A percentile compares a stretch with the other conserved stretches of the same genome.
Conservation (phyloP, 208 protist genomes). For the Hexamita inflata region DNA sequence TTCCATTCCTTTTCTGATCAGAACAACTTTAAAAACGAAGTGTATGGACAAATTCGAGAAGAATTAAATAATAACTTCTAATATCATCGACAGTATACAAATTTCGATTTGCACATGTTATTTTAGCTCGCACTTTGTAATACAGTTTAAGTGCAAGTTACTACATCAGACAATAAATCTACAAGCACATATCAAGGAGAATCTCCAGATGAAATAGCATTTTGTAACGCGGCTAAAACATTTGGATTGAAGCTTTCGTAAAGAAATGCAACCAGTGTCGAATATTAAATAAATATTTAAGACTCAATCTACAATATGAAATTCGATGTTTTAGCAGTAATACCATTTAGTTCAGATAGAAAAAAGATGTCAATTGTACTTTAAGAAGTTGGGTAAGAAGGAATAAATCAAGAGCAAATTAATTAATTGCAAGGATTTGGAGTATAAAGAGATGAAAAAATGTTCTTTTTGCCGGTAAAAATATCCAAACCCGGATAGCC, state of each 20-base stretch:
- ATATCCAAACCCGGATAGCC: background rate
- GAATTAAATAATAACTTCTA: too few relatives aligned
- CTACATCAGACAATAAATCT: too few relatives aligned
- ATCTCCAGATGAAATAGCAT: constrained; percentile 69
- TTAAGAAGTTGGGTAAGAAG: background rate
- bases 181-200: constrained; percentile 45
- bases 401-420: too few relatives aligned
- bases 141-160: too few relatives aligned
- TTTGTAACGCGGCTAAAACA: constrained; percentile 71
- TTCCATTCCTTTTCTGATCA: constrained; percentile 39
- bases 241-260: constrained; percentile 47
- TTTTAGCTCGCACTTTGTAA: too few relatives aligned
- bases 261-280: background rate
- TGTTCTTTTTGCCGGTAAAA: background rate
- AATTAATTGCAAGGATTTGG: background rate
- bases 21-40: background rate
- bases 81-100: too few relatives aligned
- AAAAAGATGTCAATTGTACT: background rate
- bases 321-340: background rate
- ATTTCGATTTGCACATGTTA: too few relatives aligned
- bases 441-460: background rate
- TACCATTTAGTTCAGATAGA: background rate
- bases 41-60: too few relatives aligned
- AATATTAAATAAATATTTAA: background rate
- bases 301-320: background rate